Evolutionary conservation across 2,329 filamentous ascomycete genomes (phyloP).

Genomic region (Aquanectria penicillioides): DNA sequence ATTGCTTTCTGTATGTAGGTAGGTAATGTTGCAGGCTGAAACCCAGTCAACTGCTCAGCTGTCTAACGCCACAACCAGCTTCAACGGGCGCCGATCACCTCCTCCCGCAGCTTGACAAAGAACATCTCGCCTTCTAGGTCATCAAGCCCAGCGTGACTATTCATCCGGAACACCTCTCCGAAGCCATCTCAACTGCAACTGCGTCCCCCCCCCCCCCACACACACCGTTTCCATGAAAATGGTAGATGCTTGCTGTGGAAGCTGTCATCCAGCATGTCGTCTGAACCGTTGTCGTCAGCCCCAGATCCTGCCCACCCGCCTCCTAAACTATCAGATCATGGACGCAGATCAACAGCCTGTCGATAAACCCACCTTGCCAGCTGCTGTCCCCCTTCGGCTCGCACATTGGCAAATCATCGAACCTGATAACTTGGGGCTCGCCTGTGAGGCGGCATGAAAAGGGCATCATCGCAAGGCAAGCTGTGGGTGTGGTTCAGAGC

Average conservation of each 20-base stretch:
- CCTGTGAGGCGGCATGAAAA: too few species aligned
- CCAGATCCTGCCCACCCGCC: background rate
- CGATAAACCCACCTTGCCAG: too few species aligned
- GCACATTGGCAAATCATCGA: too few species aligned
- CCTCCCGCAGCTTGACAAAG: background rate
- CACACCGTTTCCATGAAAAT: background rate
- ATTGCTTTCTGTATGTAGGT: background rate
- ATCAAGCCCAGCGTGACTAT: background rate
- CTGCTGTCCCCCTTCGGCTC: too few species aligned
- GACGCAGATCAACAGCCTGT: too few species aligned
- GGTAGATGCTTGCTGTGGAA: too few species aligned
- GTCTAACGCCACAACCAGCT: background rate
- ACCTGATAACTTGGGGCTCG: too few species aligned
- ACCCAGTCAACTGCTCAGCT: background rate
- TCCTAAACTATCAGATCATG: conserved; percentile 8
- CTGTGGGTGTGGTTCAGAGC: too few species aligned
- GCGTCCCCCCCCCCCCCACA: background rate
- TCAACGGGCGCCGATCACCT: conserved; percentile 1
- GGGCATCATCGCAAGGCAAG: too few species aligned
- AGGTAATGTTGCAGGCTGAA: background rate
- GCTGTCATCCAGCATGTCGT: too few species aligned
- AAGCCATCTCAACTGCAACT: conserved; percentile 3
- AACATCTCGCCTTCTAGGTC: background rate
- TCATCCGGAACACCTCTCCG: conserved; percentile 4
- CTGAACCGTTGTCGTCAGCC: conserved; percentile 1